Conservation (phyloP, 2,329 filamentous ascomycete genomes). For the Aspergillus amoenus region DNA sequence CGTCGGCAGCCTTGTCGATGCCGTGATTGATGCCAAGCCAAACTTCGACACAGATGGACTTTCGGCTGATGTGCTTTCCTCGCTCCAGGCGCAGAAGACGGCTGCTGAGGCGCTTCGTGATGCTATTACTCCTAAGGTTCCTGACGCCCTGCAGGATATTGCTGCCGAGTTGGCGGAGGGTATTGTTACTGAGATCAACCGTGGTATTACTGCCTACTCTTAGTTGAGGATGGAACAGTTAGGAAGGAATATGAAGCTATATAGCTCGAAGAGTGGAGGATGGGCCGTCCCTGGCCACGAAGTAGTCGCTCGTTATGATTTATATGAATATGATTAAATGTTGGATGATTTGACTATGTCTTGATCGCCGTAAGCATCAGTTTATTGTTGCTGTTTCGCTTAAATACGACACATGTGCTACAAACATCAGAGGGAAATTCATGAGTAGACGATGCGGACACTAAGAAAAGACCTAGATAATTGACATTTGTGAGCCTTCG, state of each 20-base stretch:
- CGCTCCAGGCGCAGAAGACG: conserved; percentile 7
- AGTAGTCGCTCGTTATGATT: not conserved
- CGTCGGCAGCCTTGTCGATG: conserved; percentile 7
- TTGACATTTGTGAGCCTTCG: too few relatives aligned
- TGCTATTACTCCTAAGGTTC: conserved; percentile 14
- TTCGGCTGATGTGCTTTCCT: conserved; percentile 1
- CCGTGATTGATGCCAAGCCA: conserved; percentile 10
- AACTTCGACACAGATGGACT: conserved; percentile 6
- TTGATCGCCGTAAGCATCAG: too few relatives aligned
- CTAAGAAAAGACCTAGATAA: too few relatives aligned
- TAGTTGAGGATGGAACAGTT: too few relatives aligned
- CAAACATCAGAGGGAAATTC: too few relatives aligned
- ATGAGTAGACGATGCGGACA: too few relatives aligned
- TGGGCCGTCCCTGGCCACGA: not conserved
- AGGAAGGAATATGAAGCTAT: too few relatives aligned
- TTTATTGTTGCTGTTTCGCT: too few relatives aligned
- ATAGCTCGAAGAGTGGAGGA: too few relatives aligned
- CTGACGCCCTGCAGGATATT: conserved; percentile 1
- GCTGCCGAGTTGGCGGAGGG: conserved; percentile 2
- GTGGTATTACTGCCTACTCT: conserved; percentile 13
- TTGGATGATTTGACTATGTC: not conserved
- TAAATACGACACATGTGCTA: too few relatives aligned
- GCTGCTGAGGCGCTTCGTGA: conserved; percentile 3
- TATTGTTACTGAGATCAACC: conserved; percentile 9
- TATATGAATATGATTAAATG: not conserved